Evolutionary conservation across 441 rosid species (phyloP).

Genomic region (Syzygium syzygioides): DNA sequence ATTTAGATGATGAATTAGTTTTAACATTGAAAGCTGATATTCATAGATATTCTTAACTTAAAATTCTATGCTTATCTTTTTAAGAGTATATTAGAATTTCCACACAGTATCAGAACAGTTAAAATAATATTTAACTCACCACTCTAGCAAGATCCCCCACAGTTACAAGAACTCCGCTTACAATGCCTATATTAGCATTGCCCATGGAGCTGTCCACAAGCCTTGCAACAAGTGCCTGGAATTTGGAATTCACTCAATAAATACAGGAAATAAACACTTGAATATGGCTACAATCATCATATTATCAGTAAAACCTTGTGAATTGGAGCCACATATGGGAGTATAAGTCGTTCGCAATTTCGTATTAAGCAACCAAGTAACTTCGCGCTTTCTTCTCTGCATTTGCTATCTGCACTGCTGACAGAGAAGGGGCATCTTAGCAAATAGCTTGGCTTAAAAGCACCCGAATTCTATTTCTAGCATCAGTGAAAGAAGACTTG

Average conservation of each 20-base stretch:
- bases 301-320: conserved; percentile 71
- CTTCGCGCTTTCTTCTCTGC: conserved; percentile 99
- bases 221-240: conserved; percentile 98
- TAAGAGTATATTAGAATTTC: background rate
- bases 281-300: conserved; percentile 17
- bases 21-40: background rate
- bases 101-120: background rate
- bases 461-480: background rate
- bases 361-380: conserved; percentile 98
- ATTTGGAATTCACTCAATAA: background rate
- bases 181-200: conserved; percentile 85
- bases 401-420: conserved; percentile 99
- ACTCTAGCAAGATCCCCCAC: conserved; percentile 99
- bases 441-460: background rate
- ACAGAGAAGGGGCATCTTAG: conserved; percentile 24
- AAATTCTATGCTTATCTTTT: background rate
- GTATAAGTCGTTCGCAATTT: conserved; percentile 91
- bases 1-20: background rate
- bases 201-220: conserved; percentile 86
- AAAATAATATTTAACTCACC: conserved; percentile 45
- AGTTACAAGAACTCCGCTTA: conserved; percentile 97
- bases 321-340: conserved; percentile 92
- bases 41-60: background rate
- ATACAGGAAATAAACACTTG: conserved; percentile 2
- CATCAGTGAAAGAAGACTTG: background rate